Base-by-base conservation (phyloP, 176 grass and related monocot genomes). In the Phyllostachys edulis region DNA sequence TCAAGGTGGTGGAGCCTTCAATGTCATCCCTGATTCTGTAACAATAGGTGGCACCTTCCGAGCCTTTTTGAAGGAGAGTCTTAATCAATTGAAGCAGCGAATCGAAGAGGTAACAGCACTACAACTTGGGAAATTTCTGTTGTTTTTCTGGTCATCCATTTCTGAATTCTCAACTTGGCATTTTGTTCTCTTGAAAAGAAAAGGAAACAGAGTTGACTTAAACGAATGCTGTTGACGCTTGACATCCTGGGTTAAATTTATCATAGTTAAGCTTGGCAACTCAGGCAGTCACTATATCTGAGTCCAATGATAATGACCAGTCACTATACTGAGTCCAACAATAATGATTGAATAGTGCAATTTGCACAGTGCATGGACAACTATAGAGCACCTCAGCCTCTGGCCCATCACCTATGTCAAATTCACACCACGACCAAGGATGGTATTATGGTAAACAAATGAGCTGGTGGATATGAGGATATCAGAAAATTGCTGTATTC, bases 1-100 rank as follows among this genome's bases (percentile, higher is more conserved):
- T 90, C 95, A 92, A 91, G 95, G 95, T 76, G 95, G 88, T 66
- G 88, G 81, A 46, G 92, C 90, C 83, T 97, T 91, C 89, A 97
- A 94, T 88, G 95, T 97, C 17, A 97, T 97, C 71, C 95, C 95
- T 42, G 90, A 97, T 97, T 97, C 92, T 7, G 95, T 97, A 34
- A 90, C 92, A 49, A 92, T 97, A 78, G 90, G 90, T 51, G 92
- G 95, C 54, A 97, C 95, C 69, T 97, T 97, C 90, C 89, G 95
- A 68, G 92, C 95, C 18, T 94, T 97, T 76, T 75, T 91, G 38
- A 92, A 94, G 66, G 90, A 92, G 79, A 94, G 95, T 69, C 91
- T 94, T 89, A 69, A 68, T 75, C 95, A 94, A 78, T 87, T 97
- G 76, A 93, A 77, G 60, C 87, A 90, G 73, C 81, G 94, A 64